These are phyloP conservation scores for Cryptococcus sp. DNA, from an alignment of 1,284 basidiomycete species.

Conservation along the genomic window DNA sequence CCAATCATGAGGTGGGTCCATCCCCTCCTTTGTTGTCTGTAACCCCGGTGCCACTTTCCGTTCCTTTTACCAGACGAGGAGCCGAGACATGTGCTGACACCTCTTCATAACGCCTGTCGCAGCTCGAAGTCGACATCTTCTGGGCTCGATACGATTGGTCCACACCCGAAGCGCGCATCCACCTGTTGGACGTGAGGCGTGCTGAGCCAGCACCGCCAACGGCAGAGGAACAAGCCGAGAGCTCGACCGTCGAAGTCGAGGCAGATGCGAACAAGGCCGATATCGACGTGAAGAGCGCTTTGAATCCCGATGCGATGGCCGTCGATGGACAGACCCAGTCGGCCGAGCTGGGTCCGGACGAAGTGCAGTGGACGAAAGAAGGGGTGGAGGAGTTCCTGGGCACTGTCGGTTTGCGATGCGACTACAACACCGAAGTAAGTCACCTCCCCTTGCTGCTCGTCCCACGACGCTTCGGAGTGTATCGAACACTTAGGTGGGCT, in stretches of 20 bases:
- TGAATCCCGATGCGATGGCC: too few relatives aligned
- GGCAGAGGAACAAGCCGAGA: conserved; percentile 10
- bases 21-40: not conserved
- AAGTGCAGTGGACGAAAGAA: conserved; percentile 35
- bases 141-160: conserved; percentile 43
- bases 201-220: not conserved
- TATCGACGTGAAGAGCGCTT: not conserved
- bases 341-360: not conserved
- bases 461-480: not conserved
- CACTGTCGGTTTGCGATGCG: conserved; percentile 39
- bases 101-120: not conserved
- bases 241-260: not conserved
- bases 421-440: conserved; percentile 38
- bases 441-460: not conserved
- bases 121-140: conserved; percentile 33
- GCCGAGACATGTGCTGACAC: not conserved
- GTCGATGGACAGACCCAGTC: not conserved
- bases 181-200: conserved; percentile 19
- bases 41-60: not conserved
- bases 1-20: conserved; percentile 33
- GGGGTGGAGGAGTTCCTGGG: conserved; percentile 40
- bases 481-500: not conserved
- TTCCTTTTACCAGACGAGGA: not conserved
- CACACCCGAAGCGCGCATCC: conserved; percentile 24
- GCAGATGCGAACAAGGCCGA: not conserved